Evolutionary conservation across 176 grass and related monocot genomes (phyloP).

Genomic region (Echinochloa phyllopogon): DNA sequence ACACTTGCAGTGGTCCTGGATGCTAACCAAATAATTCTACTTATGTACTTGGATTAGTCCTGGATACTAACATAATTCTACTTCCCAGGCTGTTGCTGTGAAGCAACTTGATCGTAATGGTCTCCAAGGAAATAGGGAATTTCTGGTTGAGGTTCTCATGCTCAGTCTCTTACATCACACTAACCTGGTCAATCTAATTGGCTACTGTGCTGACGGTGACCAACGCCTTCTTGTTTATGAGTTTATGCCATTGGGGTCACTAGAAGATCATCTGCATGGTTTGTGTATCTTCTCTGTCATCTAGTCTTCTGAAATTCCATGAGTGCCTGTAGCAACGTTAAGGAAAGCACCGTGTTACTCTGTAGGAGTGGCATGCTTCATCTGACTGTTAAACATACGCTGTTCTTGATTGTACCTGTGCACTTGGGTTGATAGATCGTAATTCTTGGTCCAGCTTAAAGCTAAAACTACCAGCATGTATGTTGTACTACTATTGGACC

Average conservation of each 20-base stretch:
- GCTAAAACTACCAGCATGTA: neutral
- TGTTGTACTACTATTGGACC: neutral
- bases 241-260: slow-evolving; percentile 93
- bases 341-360: slow-evolving; percentile 10
- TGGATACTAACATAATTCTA: slow-evolving; percentile 37
- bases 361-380: slow-evolving; percentile 10
- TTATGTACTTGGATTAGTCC: slow-evolving; percentile 22
- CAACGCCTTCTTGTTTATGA: slow-evolving; percentile 94
- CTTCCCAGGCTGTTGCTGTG: slow-evolving; percentile 76
- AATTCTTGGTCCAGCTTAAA: neutral
- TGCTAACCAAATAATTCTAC: slow-evolving; percentile 19
- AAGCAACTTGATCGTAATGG: slow-evolving; percentile 92
- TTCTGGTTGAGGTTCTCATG: slow-evolving; percentile 94
- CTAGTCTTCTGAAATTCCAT: slow-evolving; percentile 35
- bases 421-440: neutral
- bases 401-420: slow-evolving; percentile 4
- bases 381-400: slow-evolving; percentile 7
- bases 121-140: slow-evolving; percentile 92
- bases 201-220: slow-evolving; percentile 92
- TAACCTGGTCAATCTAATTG: slow-evolving; percentile 89
- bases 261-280: slow-evolving; percentile 97
- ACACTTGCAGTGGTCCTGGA: slow-evolving; percentile 16
- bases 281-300: slow-evolving; percentile 49
- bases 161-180: slow-evolving; percentile 87
- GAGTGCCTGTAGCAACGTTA: slow-evolving; percentile 10